Percentiles rank a stretch among this genome's conserved stretches.
These are phyloP conservation scores for Buxus sempervirens DNA, from an alignment of 164 flowering plant genomes.

Conservation along the genomic window DNA sequence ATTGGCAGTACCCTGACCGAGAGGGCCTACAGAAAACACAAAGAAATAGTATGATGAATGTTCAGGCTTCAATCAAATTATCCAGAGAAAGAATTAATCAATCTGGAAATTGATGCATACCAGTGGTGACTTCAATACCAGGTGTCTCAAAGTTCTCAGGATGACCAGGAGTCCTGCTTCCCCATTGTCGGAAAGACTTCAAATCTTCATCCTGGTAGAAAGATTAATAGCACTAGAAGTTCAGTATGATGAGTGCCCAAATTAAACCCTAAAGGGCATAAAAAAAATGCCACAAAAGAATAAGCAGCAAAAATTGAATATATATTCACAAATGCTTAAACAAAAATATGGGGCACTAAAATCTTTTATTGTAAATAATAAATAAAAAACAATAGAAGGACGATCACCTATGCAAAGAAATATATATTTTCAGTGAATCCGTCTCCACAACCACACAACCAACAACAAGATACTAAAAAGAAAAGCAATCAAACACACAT, in stretches of 20 bases:
- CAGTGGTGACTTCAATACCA: conserved; percentile 99
- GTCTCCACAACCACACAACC: background rate
- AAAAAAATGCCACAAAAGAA: background rate
- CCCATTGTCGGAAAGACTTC: conserved; percentile 97
- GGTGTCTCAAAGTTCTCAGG: conserved; percentile 99
- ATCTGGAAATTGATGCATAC: conserved; percentile 31
- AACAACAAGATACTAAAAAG: background rate
- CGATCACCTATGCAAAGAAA: background rate
- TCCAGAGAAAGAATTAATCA: background rate
- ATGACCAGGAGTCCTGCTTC: conserved; percentile 95
- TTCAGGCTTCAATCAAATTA: background rate
- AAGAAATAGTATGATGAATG: background rate
- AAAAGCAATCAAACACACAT: background rate
- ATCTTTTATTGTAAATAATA: background rate
- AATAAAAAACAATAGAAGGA: background rate
- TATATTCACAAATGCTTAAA: background rate
- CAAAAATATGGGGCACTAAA: background rate
- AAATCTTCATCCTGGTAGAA: conserved; percentile 75
- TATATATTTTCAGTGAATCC: background rate
- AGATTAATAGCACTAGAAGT: background rate
- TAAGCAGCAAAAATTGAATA: background rate
- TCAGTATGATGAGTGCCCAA: no score
- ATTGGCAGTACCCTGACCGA: conserved; percentile 96
- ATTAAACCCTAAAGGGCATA: no score
- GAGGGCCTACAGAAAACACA: conserved; percentile 63